Conservation (phyloP, 352 stramenopile species). For the Globisporangium apiculatum region DNA sequence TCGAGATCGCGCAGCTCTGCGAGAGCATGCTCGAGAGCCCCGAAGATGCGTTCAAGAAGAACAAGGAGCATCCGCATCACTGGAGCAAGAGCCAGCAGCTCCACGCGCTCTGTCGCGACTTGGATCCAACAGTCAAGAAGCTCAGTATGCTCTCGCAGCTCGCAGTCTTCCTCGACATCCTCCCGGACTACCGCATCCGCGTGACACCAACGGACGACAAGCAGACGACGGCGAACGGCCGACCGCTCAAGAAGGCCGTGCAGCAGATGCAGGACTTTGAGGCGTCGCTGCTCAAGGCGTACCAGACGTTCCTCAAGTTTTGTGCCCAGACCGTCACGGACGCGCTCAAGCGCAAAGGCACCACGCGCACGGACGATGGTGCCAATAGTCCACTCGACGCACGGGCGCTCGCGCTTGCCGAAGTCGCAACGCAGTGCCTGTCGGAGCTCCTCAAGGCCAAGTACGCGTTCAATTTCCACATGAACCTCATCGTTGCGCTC, state of each 20-base stretch:
- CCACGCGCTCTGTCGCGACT: conserved; percentile 58
- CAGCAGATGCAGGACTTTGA: conserved; percentile 85
- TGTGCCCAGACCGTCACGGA: conserved; percentile 55
- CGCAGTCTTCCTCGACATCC: conserved; percentile 94
- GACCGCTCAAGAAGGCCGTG: conserved; percentile 81
- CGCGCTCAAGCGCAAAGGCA: conserved; percentile 47
- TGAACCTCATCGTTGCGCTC: conserved; percentile 77
- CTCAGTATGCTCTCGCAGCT: conserved; percentile 91
- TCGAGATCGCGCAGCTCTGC: conserved; percentile 85
- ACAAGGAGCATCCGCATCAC: conserved; percentile 73
- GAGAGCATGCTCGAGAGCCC: conserved; percentile 85
- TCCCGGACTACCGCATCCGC: conserved; percentile 94
- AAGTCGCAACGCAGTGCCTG: conserved; percentile 70
- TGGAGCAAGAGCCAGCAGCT: conserved; percentile 79
- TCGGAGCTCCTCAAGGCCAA: conserved; percentile 75
- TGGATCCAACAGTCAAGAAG: conserved; percentile 70
- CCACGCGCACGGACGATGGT: conserved; percentile 23
- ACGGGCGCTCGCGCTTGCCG: conserved; percentile 47
- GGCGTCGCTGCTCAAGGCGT: conserved; percentile 63
- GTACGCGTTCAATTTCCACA: conserved; percentile 83
- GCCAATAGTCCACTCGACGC: conserved; percentile 12
- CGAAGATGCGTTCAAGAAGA: conserved; percentile 84
- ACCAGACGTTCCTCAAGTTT: conserved; percentile 80
- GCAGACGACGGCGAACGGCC: conserved; percentile 37
- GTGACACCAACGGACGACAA: conserved; percentile 74